Evolutionary conservation across 306 rosid genomes (phyloP), one percentile per base, ranked within the genome.

Genomic region (Inga oerstediana): DNA sequence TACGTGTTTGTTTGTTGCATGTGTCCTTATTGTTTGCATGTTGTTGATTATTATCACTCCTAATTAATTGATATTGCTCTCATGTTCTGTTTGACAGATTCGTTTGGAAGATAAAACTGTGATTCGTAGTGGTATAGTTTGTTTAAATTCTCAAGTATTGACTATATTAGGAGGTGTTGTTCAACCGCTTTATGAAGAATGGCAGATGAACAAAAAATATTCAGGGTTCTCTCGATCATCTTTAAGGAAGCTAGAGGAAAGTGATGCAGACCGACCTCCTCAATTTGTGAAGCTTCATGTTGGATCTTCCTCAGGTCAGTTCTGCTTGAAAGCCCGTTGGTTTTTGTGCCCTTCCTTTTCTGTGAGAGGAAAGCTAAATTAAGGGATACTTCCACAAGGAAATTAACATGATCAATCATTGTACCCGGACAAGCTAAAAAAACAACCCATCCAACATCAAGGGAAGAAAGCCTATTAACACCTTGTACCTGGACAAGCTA

Each of bases 231-330:
- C 99, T 32, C 90, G 97, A 65, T 87, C 92, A 4, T 84, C 96
- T 54, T 51, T 92, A 70, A 90, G 90, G 84, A 27, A 81, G 81
- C 83, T 89, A 79, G 89, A 85, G 85, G 96, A 93, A 45, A 82
- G 86, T 74, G 92, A 87, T 54, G 81, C 88, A 68, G 91, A 84
- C 37, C 93, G 94, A 68, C 99, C 99, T 85, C 99, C 99, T 56
- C 92, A 91, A 39, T 96, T 96, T 88, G 97, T 89, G 94, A 96
- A 96, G 93, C 87, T 96, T 87, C 91, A 91, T 88, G 84, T 91
- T 91, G 95, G 92, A 85, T 89, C 85, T 69, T 80, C 91, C 66
- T 80, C 88, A 86, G 86, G 78, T 86, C 44, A 82, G 59, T 72
- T 72, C 34, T 45, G 35, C 59, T 72, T 12, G 75, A 70, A 62